Base-by-base conservation (phyloP, 345 rosid species). In the Cardamine chenopodiifolia region DNA sequence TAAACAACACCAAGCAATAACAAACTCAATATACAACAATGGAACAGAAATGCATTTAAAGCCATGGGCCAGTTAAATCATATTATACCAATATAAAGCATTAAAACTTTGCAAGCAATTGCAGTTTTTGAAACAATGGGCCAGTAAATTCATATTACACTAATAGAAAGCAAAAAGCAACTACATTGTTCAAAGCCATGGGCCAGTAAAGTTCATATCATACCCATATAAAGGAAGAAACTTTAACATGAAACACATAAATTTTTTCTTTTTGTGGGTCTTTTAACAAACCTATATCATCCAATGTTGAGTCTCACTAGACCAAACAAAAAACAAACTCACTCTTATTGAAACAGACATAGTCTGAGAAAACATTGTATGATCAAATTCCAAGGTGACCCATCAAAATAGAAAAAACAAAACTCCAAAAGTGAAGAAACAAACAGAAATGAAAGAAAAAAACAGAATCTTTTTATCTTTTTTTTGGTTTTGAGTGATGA, bases 351-450 rank as follows among this genome's bases (percentile, higher is more conserved):
- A 58, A 71, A 70, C 66, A 60, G 29, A 66, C 34, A 74, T 25
- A 42, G 22, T 52, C 56, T 70, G 58, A 17, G 56, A 17, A 60
- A 37, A 66, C 32, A 73, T 62, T 65, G 34, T 15, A 6, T 14
- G 50, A 62, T 77, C 68, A 76, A 72, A 68, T 74, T 42, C 57
- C 76, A 69, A 75, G 68, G 50, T 78, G 84, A 78, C 86, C 75
- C 68, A 55, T 80, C 80, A 76, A 56, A 62, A 32, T 64, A 14
- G 73, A 72, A 62, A 72, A 78, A 45, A 78, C 74, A 67, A 73
- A 78, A 68, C 70, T 61, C 74, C 68, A 71, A 52, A 45, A 72
- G 62, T 8, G 37, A 47, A 60, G 31, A 74, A 47, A 71, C 60
- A 69, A 58, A 58, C 57, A 55, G 45, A 82, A 70, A 63, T 29